phyloP scores from a whole-genome alignment of 192 early-diverging fungal species.

The Backusella westeae region DNA sequence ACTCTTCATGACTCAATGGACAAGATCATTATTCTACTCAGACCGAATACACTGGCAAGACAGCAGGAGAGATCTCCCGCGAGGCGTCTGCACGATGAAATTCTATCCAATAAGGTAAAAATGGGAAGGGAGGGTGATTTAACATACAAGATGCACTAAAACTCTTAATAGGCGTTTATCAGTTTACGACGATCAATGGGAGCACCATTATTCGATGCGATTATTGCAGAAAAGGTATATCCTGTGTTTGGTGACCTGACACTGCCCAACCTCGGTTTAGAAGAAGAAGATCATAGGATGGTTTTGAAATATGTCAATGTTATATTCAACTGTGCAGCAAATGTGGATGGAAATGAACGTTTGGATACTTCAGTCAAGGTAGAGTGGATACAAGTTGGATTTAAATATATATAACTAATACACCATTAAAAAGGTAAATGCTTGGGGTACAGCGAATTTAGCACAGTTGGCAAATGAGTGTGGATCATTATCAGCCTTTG shows the following conservation, averaged over 20 bases:
- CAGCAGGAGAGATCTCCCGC: conserved; percentile 10
- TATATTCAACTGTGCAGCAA: conserved; percentile 49
- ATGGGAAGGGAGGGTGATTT: no score
- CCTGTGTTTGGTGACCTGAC: conserved; percentile 44
- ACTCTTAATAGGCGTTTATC: conserved; percentile 35
- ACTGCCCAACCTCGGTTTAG: conserved; percentile 33
- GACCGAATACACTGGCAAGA: background rate
- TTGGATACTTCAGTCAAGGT: conserved; percentile 49
- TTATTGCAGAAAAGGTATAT: conserved; percentile 40
- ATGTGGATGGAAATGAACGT: conserved; percentile 43
- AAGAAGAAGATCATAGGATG: conserved; percentile 34
- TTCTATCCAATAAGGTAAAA: conserved; percentile 32
- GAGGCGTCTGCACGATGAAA: conserved; percentile 30
- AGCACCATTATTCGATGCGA: conserved; percentile 31
- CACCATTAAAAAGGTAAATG: conserved; percentile 21
- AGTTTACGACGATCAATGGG: conserved; percentile 34
- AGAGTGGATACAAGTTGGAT: background rate
- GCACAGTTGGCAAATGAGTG: conserved; percentile 33
- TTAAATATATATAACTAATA: background rate
- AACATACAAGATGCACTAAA: background rate
- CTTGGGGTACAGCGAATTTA: conserved; percentile 26
- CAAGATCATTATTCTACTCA: conserved; percentile 21
- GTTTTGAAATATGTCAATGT: conserved; percentile 40
- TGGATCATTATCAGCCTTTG: conserved; percentile 22
- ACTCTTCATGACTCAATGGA: conserved; percentile 41